Base-by-base conservation (phyloP, 163 green algal species). In the Smithsoniella earleae region DNA sequence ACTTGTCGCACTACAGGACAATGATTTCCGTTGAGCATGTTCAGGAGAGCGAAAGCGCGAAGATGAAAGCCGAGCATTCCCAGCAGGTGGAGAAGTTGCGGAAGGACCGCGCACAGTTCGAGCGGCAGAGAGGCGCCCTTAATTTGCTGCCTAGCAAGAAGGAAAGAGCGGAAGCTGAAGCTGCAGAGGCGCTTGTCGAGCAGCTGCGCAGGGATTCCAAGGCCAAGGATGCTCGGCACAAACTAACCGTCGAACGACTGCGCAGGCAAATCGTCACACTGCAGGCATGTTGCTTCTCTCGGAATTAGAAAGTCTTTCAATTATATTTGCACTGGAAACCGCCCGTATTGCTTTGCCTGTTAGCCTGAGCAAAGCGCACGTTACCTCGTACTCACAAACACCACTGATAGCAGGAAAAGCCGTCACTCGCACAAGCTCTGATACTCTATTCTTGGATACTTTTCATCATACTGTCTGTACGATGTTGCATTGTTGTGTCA, bases 161-260 rank as follows among this genome's bases (percentile, higher is more conserved):
- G 80, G 86, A 91, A 76, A 78, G 85, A 2, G 74, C 38, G 10
- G 80, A 82, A 10, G 75, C 87, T 44, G 84, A 89, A 62, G 80
- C 78, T 20, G 45, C 78, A 28, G 77, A 93, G 78, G 85, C 84
- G 1, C 62, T 84, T 18, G 66, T 95, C 66, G 84, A 89, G 75
- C 74, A 85, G 38, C 85, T 93, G 77, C 79, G 83, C 20, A 74
- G 76, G 46, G 82, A 84, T 25, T 77, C 55, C 1, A 72, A 77
- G 1, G 87, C 85, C 0, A 81, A 77, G 25, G 89, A 91, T 49
- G 86, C 86, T 13, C 80, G 87, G 2, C 86, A 94, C 69, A 87
- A 85, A 79, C 86, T 95, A 13, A 90, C 85, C 8, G 84, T 90
- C 18, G 89, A 95, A 73, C 81, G 89, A 10, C 76, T 95, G 58